These are phyloP conservation scores for Rubus parviflorus DNA, from an alignment of 306 rosid genomes.

Conservation along the genomic window DNA sequence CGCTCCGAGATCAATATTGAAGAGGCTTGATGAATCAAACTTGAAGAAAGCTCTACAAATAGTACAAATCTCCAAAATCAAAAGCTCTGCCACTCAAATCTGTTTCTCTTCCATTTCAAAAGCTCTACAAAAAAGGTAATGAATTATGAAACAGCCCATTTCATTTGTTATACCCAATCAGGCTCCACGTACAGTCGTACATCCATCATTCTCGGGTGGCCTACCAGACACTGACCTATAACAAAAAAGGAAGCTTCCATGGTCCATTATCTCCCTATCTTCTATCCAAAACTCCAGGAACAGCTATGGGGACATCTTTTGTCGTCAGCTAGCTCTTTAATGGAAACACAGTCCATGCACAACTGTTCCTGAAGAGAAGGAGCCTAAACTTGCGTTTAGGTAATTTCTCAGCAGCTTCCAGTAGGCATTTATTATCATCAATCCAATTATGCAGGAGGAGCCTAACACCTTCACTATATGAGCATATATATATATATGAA, in stretches of 20 bases:
- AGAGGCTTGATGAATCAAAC: no score
- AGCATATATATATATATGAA: not conserved
- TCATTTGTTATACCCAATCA: not conserved
- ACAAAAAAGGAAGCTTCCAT: not conserved
- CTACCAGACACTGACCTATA: not conserved
- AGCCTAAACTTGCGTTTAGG: not conserved
- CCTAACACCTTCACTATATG: no score
- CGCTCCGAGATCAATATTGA: no score
- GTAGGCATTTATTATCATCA: not conserved
- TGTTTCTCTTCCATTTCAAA: no score
- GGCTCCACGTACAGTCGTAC: no score
- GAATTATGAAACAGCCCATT: not conserved
- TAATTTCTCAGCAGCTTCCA: not conserved
- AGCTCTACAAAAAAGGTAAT: no score
- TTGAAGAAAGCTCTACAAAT: no score
- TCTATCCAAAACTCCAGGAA: not conserved
- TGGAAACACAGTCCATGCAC: no score
- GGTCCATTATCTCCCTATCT: not conserved
- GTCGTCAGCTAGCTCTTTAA: not conserved
- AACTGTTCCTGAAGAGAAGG: no score
- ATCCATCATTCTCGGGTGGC: not conserved
- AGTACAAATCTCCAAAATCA: no score
- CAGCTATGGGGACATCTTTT: not conserved
- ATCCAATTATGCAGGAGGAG: not conserved
- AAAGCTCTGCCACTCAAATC: no score